Evolutionary conservation across 2,329 filamentous ascomycete genomes (phyloP), one percentile per base, ranked within the genome.

Genomic region (Clarireedia sp.): DNA sequence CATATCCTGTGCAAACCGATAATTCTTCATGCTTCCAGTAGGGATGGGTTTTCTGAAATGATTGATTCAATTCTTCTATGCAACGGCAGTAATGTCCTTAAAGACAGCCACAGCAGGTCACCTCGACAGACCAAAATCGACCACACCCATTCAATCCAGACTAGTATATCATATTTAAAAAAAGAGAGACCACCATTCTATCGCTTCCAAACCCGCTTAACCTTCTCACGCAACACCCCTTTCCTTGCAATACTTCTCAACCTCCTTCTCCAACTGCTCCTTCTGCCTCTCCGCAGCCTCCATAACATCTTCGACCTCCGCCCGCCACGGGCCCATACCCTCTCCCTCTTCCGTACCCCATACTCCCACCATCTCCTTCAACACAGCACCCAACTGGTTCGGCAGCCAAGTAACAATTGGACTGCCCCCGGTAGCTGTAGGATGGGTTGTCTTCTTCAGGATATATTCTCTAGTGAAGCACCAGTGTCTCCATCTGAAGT

Each of bases 391-490:
- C 48, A 92, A 76, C 74, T 92, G 88, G 70, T 91, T 92, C 2
- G 88, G 88, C 59, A 92, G 72, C 88, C 88, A 92, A 2, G 87
- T 91, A 16, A 91, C 86, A 59, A 92, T 91, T 3, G 88, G 88
- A 62, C 84, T 89, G 17, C 88, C 88, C 2, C 88, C 88, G 0
- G 88, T 92, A 0, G 88, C 88, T 2, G 85, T 89, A 0, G 88
- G 87, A 67, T 92, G 87, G 17, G 74, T 75, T 0, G 85, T 90
- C 66, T 82, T 81, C 75, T 90, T 89, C 60, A 92, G 78, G 64
- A 92, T 91, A 68, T 92, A 92, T 75, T 91, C 87, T 57, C 87
- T 78, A 2, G 87, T 89, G 67, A 92, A 92, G 69, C 86, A 89
- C 88, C 88, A 92, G 71, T 92, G 88, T 6, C 88, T 76, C 86